These are phyloP conservation scores for Fusarium multiceps DNA, from an alignment of 2,329 filamentous ascomycete genomes.

Conservation along the genomic window DNA sequence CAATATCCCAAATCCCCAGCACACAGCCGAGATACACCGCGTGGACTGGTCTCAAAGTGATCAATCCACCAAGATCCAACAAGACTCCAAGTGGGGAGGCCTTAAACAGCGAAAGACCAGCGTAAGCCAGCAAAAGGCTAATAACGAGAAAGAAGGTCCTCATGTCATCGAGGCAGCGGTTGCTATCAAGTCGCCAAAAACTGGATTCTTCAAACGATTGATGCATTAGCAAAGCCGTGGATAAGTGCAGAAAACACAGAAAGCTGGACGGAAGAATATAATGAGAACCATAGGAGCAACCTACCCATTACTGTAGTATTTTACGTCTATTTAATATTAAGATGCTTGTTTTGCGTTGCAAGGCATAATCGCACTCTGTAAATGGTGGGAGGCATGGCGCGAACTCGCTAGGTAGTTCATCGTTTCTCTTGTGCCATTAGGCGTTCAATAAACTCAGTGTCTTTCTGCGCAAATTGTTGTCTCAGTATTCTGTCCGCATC, in stretches of 20 bases:
- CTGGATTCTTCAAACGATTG: conserved; percentile 58
- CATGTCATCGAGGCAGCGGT: conserved; percentile 5
- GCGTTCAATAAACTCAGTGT: conserved; percentile 61
- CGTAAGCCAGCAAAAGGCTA: conserved; percentile 45
- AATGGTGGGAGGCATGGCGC: background rate
- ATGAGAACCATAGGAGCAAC: conserved; percentile 20
- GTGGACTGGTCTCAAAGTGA: conserved; percentile 71
- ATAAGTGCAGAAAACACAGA: background rate
- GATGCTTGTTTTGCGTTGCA: background rate
- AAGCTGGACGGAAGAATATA: conserved; percentile 3
- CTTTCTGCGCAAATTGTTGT: conserved; percentile 59
- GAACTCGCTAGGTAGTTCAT: conserved; percentile 23
- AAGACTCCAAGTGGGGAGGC: conserved; percentile 61
- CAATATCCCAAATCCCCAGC: conserved; percentile 32
- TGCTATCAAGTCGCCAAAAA: conserved; percentile 50
- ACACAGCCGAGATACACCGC: conserved; percentile 51
- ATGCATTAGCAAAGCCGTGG: conserved; percentile 51
- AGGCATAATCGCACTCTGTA: background rate
- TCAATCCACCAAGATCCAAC: conserved; percentile 53
- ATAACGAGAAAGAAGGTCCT: conserved; percentile 34
- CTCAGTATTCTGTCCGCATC: conserved; percentile 55
- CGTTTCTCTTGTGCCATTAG: conserved; percentile 60
- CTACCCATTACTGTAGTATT: conserved; percentile 35
- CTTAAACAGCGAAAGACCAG: conserved; percentile 57
- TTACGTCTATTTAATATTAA: conserved; percentile 21